Base-by-base conservation (phyloP, 2,329 filamentous ascomycete species). In the Neonectria faginata region DNA sequence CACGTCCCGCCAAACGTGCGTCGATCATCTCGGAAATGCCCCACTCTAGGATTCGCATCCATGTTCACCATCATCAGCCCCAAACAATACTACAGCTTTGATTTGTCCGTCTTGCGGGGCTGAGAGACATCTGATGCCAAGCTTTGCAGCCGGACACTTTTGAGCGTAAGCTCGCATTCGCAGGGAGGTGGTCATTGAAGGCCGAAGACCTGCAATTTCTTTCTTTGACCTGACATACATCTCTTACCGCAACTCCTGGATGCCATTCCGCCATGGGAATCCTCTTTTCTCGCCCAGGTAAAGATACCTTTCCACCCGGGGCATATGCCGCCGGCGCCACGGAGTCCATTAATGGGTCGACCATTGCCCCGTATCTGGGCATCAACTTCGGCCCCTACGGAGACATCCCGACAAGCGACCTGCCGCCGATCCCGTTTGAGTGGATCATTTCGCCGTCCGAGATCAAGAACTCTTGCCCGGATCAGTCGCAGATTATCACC, bases 371-470 rank as follows among this genome's bases (percentile, higher is more conserved):
- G 2, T 72, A 72, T 48, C 57, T 70, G 12, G 71, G 71, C n/a
- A 16, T 57, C 51, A 73, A 73, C 22, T 60, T 63, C 0, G 71
- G 71, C 20, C 18, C 55, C 5, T 73, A 73, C 33, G 10, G 22
- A 1, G 31, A 36, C 29, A 67, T 60, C 20, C 36, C 66, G 5
- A 48, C 39, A 7, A 44, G 12, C 5, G 39, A 63, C 16, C 63
- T 68, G 3, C 69, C 70, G 2, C 67, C 70, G 1, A 68, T 73
- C 31, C 71, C 70, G 1, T 68, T 69, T 6, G 71, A 73, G 60
- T 73, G 69, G 70, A 71, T 73, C 4, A 48, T 73, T 11, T 71
- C 69, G 10, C 67, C 69, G 5, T 59, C 57, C 3, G 36, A 57
- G 10, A 12, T 70, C 61, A 18, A 47, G 18, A 16, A 48, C 3